phyloP scores from a whole-genome alignment of 768 basidiomycete species.

The Gymnopilus junonius region DNA sequence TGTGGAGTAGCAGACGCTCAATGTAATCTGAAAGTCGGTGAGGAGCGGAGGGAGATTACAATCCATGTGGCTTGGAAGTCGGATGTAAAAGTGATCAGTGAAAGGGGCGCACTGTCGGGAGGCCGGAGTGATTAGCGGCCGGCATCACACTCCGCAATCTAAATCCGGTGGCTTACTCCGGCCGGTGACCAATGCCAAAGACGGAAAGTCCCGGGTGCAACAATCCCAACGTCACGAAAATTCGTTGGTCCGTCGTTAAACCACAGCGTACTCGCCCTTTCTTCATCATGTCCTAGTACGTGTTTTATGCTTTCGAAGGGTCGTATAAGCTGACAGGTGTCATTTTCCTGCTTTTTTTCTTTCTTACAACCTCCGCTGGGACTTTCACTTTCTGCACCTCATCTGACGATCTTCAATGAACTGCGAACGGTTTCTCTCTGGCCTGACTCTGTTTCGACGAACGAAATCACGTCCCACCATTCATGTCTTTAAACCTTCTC shows the following conservation, averaged over 20 bases:
- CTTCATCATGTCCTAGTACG: slow-evolving; percentile 26
- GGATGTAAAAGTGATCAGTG: no score
- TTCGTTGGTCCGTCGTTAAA: slow-evolving; percentile 13
- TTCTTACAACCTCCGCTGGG: not conserved
- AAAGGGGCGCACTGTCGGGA: no score
- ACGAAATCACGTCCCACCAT: not conserved
- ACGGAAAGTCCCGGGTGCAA: slow-evolving; percentile 26
- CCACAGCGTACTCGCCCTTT: slow-evolving; percentile 10
- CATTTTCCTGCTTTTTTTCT: not conserved
- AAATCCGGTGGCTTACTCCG: no score
- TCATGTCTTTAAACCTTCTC: not conserved
- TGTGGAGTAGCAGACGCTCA: no score
- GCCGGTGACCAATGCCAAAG: not conserved
- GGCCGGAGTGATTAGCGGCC: no score
- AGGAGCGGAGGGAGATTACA: no score
- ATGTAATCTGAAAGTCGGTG: no score
- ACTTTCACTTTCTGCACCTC: not conserved
- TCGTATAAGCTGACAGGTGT: not conserved
- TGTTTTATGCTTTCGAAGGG: not conserved
- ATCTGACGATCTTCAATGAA: not conserved
- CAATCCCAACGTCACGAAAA: slow-evolving; percentile 26
- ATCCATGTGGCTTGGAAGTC: no score
- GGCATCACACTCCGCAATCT: no score
- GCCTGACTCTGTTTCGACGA: not conserved
- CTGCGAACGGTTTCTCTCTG: not conserved